phyloP scores from a whole-genome alignment of 768 basidiomycete species.

The Leccinum imitatum region DNA sequence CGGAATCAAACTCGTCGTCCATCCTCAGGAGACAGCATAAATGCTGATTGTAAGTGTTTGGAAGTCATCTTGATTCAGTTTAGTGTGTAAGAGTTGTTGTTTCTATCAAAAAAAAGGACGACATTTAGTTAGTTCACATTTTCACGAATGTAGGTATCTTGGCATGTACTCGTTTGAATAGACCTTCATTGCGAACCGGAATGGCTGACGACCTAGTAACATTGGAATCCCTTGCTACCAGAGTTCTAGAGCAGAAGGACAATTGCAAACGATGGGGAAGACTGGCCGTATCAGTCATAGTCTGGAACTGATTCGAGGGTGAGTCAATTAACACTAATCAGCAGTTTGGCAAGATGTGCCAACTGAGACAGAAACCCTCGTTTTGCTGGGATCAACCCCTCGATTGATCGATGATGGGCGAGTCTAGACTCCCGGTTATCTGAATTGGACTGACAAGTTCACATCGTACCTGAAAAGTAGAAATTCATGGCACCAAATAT shows the following conservation, averaged over 20 bases:
- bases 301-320: slow-evolving; percentile 10
- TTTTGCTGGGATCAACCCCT: slow-evolving; percentile 1
- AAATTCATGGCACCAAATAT: background rate
- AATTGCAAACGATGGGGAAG: background rate
- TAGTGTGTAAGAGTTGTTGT: slow-evolving; percentile 20
- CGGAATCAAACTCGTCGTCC: slow-evolving; percentile 44
- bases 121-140: background rate
- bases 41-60: background rate
- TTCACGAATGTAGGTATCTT: background rate
- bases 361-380: slow-evolving; percentile 5
- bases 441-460: background rate
- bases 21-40: slow-evolving; percentile 38
- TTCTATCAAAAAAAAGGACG: background rate
- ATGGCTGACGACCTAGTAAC: background rate
- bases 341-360: background rate
- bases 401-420: slow-evolving; percentile 11
- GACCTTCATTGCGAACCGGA: background rate
- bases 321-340: background rate
- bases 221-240: background rate
- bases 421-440: slow-evolving; percentile 6
- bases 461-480: background rate
- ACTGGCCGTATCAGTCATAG: background rate
- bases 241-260: background rate
- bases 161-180: slow-evolving; percentile 9
- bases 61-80: background rate